phyloP scores from a whole-genome alignment of 2,329 filamentous ascomycete genomes.

The Ceratocystis alfenasii region DNA sequence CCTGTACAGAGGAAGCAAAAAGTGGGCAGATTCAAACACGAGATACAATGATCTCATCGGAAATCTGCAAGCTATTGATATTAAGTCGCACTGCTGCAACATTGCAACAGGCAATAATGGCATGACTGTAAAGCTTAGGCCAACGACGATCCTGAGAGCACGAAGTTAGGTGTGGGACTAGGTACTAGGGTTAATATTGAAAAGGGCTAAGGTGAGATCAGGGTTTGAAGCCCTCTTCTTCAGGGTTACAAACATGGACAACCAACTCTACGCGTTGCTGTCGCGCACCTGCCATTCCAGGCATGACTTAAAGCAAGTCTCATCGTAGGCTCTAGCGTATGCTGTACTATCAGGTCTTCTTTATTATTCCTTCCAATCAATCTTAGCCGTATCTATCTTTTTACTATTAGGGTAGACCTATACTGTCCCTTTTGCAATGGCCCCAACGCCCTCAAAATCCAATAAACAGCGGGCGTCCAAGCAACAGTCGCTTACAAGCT shows the following conservation, averaged over 20 bases:
- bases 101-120: conserved; percentile 9
- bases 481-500: conserved; percentile 75
- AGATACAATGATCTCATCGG: conserved; percentile 1
- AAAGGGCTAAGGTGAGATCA: neutral
- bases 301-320: neutral
- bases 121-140: conserved; percentile 1
- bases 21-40: conserved; percentile 9
- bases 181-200: neutral
- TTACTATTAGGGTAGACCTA: neutral
- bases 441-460: conserved; percentile 30
- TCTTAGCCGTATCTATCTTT: neutral
- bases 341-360: neutral
- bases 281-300: neutral
- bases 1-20: neutral
- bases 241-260: neutral
- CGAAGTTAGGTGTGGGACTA: neutral
- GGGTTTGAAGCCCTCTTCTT: neutral
- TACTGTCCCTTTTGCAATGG: conserved; percentile 26
- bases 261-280: conserved; percentile 10
- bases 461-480: conserved; percentile 41
- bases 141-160: neutral
- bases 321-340: neutral
- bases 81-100: neutral
- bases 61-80: neutral
- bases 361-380: neutral